Evolutionary conservation across 2,329 filamentous ascomycete genomes (phyloP).

Genomic region (Coniochaeta pulveracea): DNA sequence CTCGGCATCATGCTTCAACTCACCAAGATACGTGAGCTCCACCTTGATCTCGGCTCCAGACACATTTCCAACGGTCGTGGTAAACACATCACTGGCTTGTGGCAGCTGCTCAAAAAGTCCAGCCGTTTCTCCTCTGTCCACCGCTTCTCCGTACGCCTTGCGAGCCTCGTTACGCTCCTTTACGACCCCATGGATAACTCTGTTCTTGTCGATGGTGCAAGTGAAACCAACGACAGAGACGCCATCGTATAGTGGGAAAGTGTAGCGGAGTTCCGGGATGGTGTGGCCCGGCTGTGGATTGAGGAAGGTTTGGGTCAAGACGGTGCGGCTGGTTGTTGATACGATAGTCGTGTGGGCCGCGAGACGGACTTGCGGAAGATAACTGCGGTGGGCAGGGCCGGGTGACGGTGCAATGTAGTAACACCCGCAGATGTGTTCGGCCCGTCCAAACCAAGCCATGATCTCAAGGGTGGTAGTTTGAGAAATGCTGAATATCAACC

Average conservation of each 20-base stretch:
- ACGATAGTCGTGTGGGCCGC: constrained; percentile 50
- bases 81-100: constrained; percentile 54
- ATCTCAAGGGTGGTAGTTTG: too few species aligned
- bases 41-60: constrained; percentile 43
- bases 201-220: constrained; percentile 49
- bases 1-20: constrained; percentile 61
- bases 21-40: constrained; percentile 54
- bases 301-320: constrained; percentile 45
- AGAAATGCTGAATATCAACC: too few species aligned
- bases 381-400: constrained; percentile 15
- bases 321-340: constrained; percentile 36
- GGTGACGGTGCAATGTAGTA: constrained; percentile 15
- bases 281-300: constrained; percentile 33
- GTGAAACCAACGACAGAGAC: constrained; percentile 58
- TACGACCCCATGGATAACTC: constrained; percentile 52
- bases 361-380: constrained; percentile 48
- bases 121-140: constrained; percentile 46
- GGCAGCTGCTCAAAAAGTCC: constrained; percentile 53
- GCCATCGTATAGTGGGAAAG: constrained; percentile 63
- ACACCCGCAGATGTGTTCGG: constrained; percentile 22
- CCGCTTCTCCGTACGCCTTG: constrained; percentile 46
- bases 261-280: constrained; percentile 49
- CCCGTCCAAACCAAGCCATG: too few species aligned
- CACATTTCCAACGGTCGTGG: constrained; percentile 56
- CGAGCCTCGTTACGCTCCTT: constrained; percentile 54